Evolutionary conservation across 176 grass and related monocot genomes (phyloP).

Genomic region (Zizania latifolia): DNA sequence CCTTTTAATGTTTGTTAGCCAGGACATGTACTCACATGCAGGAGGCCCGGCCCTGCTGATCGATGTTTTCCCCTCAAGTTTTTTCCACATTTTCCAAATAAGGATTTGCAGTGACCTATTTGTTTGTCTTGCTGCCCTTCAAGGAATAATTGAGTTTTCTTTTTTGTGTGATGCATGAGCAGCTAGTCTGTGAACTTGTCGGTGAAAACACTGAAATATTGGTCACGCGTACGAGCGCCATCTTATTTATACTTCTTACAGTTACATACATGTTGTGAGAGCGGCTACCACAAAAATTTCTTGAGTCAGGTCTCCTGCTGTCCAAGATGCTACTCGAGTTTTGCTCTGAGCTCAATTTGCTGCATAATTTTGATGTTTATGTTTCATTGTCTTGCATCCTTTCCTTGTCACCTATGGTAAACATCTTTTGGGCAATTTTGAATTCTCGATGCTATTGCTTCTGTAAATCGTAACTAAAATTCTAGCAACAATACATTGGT

Average conservation of each 20-base stretch:
- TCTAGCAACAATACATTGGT: too few species aligned
- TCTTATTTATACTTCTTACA: background rate
- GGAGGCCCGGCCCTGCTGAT: slow-evolving; percentile 41
- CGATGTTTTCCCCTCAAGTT: slow-evolving; percentile 17
- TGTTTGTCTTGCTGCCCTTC: slow-evolving; percentile 29
- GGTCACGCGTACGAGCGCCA: background rate
- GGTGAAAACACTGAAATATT: slow-evolving; percentile 13
- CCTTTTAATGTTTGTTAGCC: slow-evolving; percentile 35
- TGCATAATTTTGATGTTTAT: background rate
- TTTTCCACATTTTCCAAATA: slow-evolving; percentile 42
- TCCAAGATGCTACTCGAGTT: background rate
- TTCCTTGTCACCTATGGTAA: background rate
- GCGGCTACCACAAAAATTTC: background rate
- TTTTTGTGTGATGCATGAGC: slow-evolving; percentile 16
- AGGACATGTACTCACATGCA: slow-evolving; percentile 40
- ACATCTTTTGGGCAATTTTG: too few species aligned
- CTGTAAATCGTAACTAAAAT: too few species aligned
- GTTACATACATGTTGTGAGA: background rate
- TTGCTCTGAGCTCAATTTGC: background rate
- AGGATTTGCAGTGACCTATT: slow-evolving; percentile 34
- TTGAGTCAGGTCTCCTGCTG: background rate
- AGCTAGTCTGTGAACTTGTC: slow-evolving; percentile 16
- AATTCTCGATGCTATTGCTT: too few species aligned
- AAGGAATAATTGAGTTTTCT: slow-evolving; percentile 29
- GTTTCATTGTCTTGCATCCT: background rate